Conservation (phyloP, 306 rosid genomes). For the Fragaria nilgerrensis region DNA sequence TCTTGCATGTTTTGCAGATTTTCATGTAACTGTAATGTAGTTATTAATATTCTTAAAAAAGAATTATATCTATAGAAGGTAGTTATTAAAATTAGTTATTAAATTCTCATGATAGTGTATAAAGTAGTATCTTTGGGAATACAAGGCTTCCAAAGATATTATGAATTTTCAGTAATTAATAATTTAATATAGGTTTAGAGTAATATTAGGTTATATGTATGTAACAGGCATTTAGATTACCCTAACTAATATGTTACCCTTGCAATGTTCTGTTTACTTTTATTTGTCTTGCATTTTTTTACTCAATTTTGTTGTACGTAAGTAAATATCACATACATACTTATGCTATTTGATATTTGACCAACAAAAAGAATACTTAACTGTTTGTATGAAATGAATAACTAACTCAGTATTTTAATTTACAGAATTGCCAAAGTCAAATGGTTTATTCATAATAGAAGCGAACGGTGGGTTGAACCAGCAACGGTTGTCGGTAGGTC, state of each 20-base stretch:
- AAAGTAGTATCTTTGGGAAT: too few relatives aligned
- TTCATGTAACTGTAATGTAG: background rate
- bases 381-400: background rate
- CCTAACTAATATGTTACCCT: background rate
- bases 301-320: background rate
- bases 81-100: too few relatives aligned
- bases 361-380: background rate
- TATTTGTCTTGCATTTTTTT: background rate
- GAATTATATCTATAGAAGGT: too few relatives aligned
- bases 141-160: too few relatives aligned
- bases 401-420: background rate
- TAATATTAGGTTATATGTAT: background rate
- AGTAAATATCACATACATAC: background rate
- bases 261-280: background rate
- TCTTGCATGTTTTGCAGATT: background rate
- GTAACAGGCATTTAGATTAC: background rate
- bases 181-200: background rate
- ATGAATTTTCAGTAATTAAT: background rate
- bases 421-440: slow-evolving; percentile 78
- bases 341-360: background rate
- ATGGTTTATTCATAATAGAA: slow-evolving; percentile 89
- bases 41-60: too few relatives aligned
- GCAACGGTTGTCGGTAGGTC: slow-evolving; percentile 90
- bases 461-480: slow-evolving; percentile 98
- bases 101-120: too few relatives aligned